Percentiles rank a stretch among this genome's conserved stretches.
Evolutionary conservation across 371 early-diverging fungal species (phyloP).

Genomic region (Coemansia sp.): DNA sequence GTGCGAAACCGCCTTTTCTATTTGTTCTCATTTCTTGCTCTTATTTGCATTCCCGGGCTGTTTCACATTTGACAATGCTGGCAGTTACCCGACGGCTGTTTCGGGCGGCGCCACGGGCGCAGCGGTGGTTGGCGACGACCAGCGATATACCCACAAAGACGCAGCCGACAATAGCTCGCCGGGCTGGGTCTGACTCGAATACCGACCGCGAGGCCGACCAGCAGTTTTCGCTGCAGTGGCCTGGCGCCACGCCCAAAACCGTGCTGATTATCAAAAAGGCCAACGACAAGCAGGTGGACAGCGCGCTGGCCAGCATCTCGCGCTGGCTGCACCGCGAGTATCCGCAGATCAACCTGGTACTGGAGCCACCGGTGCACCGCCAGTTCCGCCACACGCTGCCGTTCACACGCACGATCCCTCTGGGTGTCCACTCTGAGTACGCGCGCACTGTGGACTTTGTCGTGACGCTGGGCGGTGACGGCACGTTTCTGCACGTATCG

Average conservation of each 20-base stretch:
- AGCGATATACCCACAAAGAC: constrained; percentile 28
- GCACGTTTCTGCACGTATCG: constrained; percentile 89
- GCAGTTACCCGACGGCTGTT: not conserved
- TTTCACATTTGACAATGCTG: too few species aligned
- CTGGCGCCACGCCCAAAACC: constrained; percentile 62
- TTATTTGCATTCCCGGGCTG: too few species aligned
- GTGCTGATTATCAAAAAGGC: constrained; percentile 80
- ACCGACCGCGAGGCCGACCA: constrained; percentile 27
- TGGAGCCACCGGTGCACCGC: constrained; percentile 39
- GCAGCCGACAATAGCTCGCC: constrained; percentile 17
- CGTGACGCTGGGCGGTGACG: constrained; percentile 95
- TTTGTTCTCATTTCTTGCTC: too few species aligned
- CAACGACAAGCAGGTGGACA: constrained; percentile 64
- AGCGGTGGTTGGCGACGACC: constrained; percentile 12
- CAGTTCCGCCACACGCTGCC: constrained; percentile 23
- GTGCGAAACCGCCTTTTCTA: too few species aligned
- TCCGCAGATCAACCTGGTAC: constrained; percentile 44
- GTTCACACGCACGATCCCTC: constrained; percentile 20
- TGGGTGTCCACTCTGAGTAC: constrained; percentile 33
- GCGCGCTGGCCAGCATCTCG: constrained; percentile 65
- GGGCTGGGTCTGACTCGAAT: not conserved
- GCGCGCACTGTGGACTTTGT: constrained; percentile 71
- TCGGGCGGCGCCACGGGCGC: not conserved
- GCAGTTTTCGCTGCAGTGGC: constrained; percentile 63
- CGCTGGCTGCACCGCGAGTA: constrained; percentile 54